Percentiles rank a stretch among this genome's conserved stretches.
These are phyloP conservation scores for Neonothopanus nambi DNA, from an alignment of 1,284 basidiomycete genomes.

Conservation along the genomic window DNA sequence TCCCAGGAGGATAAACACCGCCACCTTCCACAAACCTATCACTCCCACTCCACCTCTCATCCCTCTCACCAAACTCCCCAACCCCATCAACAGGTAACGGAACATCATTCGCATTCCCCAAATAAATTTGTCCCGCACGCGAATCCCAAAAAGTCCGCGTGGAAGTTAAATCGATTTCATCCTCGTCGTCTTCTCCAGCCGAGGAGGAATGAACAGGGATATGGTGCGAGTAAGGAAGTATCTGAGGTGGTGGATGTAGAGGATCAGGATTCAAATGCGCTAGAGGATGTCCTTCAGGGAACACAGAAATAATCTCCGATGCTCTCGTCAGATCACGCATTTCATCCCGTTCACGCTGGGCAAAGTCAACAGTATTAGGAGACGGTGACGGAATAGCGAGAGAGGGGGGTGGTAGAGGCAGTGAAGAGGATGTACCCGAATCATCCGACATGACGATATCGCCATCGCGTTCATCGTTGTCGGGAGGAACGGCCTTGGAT, in stretches of 20 bases:
- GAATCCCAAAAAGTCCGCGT: constrained; percentile 53
- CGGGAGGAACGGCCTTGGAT: not conserved
- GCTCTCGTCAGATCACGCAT: constrained; percentile 88
- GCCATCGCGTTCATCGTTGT: constrained; percentile 2
- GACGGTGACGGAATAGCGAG: constrained; percentile 16
- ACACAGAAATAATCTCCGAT: constrained; percentile 69
- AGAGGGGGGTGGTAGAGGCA: not conserved
- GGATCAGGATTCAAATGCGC: constrained; percentile 3
- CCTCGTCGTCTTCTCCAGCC: constrained; percentile 18
- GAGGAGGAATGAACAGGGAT: constrained; percentile 8
- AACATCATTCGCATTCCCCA: constrained; percentile 81
- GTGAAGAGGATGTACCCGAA: not conserved
- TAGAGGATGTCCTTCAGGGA: constrained; percentile 22
- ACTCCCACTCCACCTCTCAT: constrained; percentile 2
- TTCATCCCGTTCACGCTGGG: constrained; percentile 82
- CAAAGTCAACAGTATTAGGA: constrained; percentile 73
- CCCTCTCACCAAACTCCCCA: constrained; percentile 1
- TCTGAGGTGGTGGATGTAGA: not conserved
- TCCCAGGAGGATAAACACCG: constrained; percentile 40
- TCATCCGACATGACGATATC: constrained; percentile 6
- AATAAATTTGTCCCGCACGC: constrained; percentile 61
- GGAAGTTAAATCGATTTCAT: constrained; percentile 21
- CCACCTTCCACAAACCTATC: not conserved
- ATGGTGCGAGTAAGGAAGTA: constrained; percentile 1
- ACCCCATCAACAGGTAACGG: constrained; percentile 42